These are phyloP conservation scores for Coemansia erecta DNA, from an alignment of 192 early-diverging fungal species.

Conservation along the genomic window DNA sequence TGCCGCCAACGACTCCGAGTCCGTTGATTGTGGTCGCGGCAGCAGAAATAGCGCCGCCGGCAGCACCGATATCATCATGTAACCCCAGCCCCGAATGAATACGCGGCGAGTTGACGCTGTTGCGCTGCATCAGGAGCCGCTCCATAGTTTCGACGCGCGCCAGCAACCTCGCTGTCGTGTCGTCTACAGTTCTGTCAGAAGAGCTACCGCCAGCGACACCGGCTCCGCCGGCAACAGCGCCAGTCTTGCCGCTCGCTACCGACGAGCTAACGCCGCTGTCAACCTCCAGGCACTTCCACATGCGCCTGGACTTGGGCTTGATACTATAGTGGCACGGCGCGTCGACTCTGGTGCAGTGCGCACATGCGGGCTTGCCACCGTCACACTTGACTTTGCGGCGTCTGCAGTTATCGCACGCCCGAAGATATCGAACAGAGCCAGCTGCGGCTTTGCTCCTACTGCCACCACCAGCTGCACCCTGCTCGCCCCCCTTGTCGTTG, in stretches of 20 bases:
- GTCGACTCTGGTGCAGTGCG: constrained; percentile 40
- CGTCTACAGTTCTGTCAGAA: constrained; percentile 12
- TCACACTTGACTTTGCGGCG: constrained; percentile 54
- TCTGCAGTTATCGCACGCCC: constrained; percentile 54
- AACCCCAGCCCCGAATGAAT: constrained; percentile 5
- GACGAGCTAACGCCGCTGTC: constrained; percentile 3
- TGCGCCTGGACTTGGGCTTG: constrained; percentile 51
- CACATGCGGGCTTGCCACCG: constrained; percentile 44
- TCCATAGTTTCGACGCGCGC: constrained; percentile 53
- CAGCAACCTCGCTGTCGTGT: constrained; percentile 40
- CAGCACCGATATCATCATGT: not conserved
- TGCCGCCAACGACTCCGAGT: not conserved
- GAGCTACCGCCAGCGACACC: not conserved
- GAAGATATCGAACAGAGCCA: constrained; percentile 23
- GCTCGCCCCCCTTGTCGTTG: not conserved
- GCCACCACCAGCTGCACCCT: not conserved
- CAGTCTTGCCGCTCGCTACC: not conserved
- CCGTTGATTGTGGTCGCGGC: not conserved
- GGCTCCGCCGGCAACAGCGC: not conserved
- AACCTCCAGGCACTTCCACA: constrained; percentile 50
- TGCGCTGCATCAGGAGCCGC: constrained; percentile 50
- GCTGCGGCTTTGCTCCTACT: not conserved
- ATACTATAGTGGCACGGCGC: constrained; percentile 52
- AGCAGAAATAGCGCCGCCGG: not conserved
- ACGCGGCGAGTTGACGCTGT: constrained; percentile 27